A percentile compares a stretch with the other conserved stretches of the same genome.
phyloP scores from a whole-genome alignment of 1,284 basidiomycete genomes.

The Ceratobasidium sp. region DNA sequence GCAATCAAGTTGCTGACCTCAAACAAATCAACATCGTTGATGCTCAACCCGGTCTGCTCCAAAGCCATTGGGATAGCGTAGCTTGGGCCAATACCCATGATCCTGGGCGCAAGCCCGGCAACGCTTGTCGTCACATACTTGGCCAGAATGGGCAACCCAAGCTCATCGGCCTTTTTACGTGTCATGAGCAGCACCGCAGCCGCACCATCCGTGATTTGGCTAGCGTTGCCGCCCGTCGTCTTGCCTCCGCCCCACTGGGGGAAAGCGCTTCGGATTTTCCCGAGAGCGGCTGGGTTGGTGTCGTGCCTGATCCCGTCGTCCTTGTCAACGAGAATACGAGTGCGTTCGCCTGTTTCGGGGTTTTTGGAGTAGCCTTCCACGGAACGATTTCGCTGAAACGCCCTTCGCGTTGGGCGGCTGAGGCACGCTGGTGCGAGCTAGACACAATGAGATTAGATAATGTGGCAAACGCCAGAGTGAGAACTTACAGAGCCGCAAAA shows the following conservation, averaged over 20 bases:
- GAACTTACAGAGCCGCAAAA: constrained; percentile 65
- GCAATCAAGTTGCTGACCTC: constrained; percentile 58
- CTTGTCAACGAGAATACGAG: constrained; percentile 64
- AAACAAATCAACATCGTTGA: constrained; percentile 78
- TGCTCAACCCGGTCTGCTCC: constrained; percentile 66
- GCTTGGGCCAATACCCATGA: constrained; percentile 85
- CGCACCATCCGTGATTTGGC: constrained; percentile 85
- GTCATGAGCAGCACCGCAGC: constrained; percentile 88
- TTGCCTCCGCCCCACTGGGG: constrained; percentile 82
- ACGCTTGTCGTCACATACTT: constrained; percentile 81
- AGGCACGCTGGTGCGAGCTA: constrained; percentile 76
- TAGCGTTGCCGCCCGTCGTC: constrained; percentile 90
- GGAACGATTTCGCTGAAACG: constrained; percentile 83
- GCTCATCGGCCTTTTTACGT: constrained; percentile 79
- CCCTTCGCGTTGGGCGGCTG: constrained; percentile 65
- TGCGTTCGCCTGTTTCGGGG: constrained; percentile 58
- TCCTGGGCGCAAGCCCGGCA: constrained; percentile 72
- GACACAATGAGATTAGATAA: neutral
- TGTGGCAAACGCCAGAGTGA: constrained; percentile 56
- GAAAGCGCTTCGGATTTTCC: constrained; percentile 77
- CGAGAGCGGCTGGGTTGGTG: constrained; percentile 70
- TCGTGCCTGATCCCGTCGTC: constrained; percentile 84
- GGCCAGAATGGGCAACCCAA: constrained; percentile 75
- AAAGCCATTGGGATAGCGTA: constrained; percentile 76
- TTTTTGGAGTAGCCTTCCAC: constrained; percentile 57